Percentiles rank a stretch among this genome's conserved stretches.
phyloP scores from a whole-genome alignment of 23 red algal genomes.

The Agarophyton chilense region DNA sequence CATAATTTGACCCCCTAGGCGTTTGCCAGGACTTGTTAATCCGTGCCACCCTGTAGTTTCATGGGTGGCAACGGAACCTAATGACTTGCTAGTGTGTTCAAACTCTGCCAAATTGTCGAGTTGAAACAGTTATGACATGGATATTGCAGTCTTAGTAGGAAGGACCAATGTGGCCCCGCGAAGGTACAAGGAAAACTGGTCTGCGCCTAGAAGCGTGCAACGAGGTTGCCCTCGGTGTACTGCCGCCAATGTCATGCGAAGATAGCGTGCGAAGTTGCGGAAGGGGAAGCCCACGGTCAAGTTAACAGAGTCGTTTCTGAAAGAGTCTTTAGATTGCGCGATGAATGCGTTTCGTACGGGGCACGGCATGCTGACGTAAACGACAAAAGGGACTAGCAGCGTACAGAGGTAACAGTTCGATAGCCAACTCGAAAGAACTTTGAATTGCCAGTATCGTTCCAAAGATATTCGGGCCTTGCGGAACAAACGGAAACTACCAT shows the following conservation, averaged over 20 bases:
- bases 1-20: slow-evolving; percentile 12
- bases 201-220: neutral
- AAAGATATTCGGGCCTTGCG: neutral
- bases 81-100: neutral
- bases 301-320: neutral
- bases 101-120: neutral
- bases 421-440: neutral
- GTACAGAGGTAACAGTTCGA: neutral
- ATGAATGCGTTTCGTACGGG: neutral
- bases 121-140: neutral
- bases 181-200: neutral
- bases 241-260: slow-evolving; percentile 21
- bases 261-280: neutral
- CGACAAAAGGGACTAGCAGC: neutral
- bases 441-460: neutral
- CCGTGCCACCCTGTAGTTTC: neutral
- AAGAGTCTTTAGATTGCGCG: neutral
- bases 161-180: neutral
- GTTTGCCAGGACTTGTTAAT: neutral
- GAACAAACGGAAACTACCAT: neutral
- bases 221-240: slow-evolving; percentile 1
- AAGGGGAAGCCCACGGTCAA: no score
- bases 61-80: neutral
- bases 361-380: neutral
- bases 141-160: neutral